Base-by-base conservation (phyloP, 2,329 filamentous ascomycete genomes). In the Colletotrichum sp. region DNA sequence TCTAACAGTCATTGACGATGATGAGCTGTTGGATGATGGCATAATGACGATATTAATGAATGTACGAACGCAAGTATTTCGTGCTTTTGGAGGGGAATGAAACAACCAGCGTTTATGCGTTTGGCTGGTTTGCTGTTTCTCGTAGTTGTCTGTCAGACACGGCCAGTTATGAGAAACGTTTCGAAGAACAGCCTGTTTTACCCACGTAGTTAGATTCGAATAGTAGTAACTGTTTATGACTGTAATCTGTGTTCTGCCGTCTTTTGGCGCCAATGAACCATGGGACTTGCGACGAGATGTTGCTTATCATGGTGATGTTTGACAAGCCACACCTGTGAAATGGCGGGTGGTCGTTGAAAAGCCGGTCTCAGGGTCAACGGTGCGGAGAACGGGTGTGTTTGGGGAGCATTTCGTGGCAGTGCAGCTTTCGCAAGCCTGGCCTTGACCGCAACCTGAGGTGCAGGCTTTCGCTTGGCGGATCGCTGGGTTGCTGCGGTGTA, bases 31-130 rank as follows among this genome's bases (percentile, higher is more conserved):
- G 74, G 74, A 65, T 65, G 59, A 74, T 65, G 74, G 74, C 74
- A 68, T 74, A 74, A 76, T 76, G 74, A 76, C 74, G 74, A 76
- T 74, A 74, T 32, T 76, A 76, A 76, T 74, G 74, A 76, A 69
- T 76, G 74, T 76, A 76, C 74, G 74, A 75, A 76, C 70, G 70
- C 30, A 39, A 68, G 34, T 36, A 32, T 39, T 43, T 68, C 74
- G 74, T 74, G 70, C 74, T 76, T 71, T 76, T 69, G 74, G 65
- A 65, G 66, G 48, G 59, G 48, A 55, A 52, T 52, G 18, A 64
- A 59, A 65, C 8, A 21, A 63, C 18, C 12, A 59, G 70, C 65
- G 64, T 34, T 43, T 34, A 28, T 65, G 52, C 48, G 43, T 30
- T 65, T 52, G 55, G 28, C 59, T 61, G 52, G 60, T 60, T 74